Evolutionary conservation across 2,329 filamentous ascomycete species (phyloP), one percentile per base, ranked within the genome.

Genomic region (Trichoderma aggressivum): DNA sequence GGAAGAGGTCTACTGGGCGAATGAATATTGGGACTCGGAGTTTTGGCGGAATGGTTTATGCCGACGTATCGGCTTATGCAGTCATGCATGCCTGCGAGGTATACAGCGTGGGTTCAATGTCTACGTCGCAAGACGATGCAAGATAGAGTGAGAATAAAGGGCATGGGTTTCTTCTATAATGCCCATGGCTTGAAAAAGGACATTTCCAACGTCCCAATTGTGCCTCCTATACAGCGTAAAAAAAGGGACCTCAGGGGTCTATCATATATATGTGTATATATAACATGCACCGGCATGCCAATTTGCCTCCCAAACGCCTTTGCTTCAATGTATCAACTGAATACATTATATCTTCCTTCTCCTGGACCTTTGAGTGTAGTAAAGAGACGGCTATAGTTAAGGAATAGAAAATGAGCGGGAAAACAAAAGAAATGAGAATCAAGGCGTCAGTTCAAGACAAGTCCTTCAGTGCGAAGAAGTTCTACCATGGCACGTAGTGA

Each of bases 401-500:
- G 28, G 18, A 21, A 18, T n/a, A 21, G 30, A 60, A 60, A 24
- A 59, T n/a, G 18, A 47, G 28, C 39, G 47, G 36, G 2, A 7
- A 24, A 26, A 60, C 8, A 36, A 16, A 39, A 47, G 7, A 24
- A 67, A 47, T 32, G 26, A 66, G n/a, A 58, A 43, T 2, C 21
- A 36, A 34, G 10, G 28, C 12, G 50, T 72, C 74, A 84, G 64
- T 75, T 77, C 74, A 89, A 77, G 66, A 82, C 79, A 66, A 90
- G 73, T 0, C 88, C 81, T 72, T 87, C 84, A 50, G 80, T 80
- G 72, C 82, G 82, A n/a, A 90, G 79, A 14, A 88, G 80, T 72
- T 88, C 84, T 2, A 84, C 87, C 58, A 90, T 77, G 0, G 89
- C 86, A 70, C 82, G 79, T 58, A 91, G 77, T 6, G 86, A 86